phyloP scores from a whole-genome alignment of 2,329 filamentous ascomycete species.

The Ophiostoma angusticollis region DNA sequence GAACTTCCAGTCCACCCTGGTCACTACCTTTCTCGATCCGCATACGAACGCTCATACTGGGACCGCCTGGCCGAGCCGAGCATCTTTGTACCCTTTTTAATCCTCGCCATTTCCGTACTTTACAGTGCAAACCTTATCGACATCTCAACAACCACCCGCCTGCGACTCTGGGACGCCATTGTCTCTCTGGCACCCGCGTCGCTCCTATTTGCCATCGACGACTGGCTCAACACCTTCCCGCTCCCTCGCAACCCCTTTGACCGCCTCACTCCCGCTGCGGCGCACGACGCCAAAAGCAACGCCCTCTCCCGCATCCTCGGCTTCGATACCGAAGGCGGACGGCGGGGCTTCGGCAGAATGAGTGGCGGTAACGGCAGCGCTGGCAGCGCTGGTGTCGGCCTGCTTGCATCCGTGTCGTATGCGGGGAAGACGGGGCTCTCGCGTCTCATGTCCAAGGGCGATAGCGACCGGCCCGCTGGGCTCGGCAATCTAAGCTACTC shows the following conservation, averaged over 20 bases:
- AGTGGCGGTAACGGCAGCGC: not conserved
- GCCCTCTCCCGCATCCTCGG: constrained; percentile 51
- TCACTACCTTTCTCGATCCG: constrained; percentile 13
- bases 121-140: constrained; percentile 20
- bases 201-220: constrained; percentile 44
- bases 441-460: constrained; percentile 21
- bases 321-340: constrained; percentile 30
- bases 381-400: not conserved
- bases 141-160: constrained; percentile 12
- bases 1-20: constrained; percentile 13
- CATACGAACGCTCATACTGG: constrained; percentile 15
- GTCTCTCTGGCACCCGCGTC: constrained; percentile 43
- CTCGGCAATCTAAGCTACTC: constrained; percentile 90
- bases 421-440: constrained; percentile 34
- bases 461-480: constrained; percentile 43
- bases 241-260: constrained; percentile 21
- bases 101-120: constrained; percentile 22
- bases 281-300: constrained; percentile 49
- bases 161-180: constrained; percentile 43
- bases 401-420: constrained; percentile 40
- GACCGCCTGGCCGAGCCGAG: constrained; percentile 24
- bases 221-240: constrained; percentile 37
- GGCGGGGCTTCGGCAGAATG: constrained; percentile 34
- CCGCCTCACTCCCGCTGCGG: constrained; percentile 17
- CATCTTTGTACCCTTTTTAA: constrained; percentile 22